phyloP scores from a whole-genome alignment of 2,329 filamentous ascomycete genomes.

The Dactylella cylindrospora region DNA sequence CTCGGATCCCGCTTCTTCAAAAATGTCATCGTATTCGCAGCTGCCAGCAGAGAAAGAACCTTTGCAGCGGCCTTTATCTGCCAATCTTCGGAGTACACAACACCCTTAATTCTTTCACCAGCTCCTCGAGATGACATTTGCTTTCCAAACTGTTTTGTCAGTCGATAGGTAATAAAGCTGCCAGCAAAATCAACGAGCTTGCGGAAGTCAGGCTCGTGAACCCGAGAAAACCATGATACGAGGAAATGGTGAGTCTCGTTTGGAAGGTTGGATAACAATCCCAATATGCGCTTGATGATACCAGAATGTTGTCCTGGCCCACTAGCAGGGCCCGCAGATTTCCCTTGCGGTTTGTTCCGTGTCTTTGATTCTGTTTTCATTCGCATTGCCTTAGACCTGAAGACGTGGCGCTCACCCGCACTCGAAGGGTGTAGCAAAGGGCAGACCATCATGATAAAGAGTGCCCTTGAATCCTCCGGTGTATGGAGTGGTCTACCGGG shows the following conservation, averaged over 20 bases:
- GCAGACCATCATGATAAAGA: conserved; percentile 76
- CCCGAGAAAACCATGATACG: conserved; percentile 74
- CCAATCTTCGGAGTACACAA: conserved; percentile 80
- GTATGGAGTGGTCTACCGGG: conserved; percentile 69
- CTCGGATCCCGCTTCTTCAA: conserved; percentile 20
- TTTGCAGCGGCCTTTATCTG: conserved; percentile 79
- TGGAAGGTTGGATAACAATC: conserved; percentile 73
- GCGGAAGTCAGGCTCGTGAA: conserved; percentile 68
- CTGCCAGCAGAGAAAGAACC: conserved; percentile 77
- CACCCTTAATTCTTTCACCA: conserved; percentile 55
- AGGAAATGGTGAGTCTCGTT: conserved; percentile 74
- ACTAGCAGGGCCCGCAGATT: conserved; percentile 47
- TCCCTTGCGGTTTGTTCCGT: conserved; percentile 49
- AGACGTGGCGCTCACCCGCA: conserved; percentile 23
- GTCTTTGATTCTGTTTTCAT: conserved; percentile 23
- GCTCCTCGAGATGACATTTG: conserved; percentile 49
- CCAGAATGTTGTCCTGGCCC: conserved; percentile 71
- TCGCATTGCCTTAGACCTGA: conserved; percentile 13
- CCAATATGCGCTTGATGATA: conserved; percentile 80
- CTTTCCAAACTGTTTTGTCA: conserved; percentile 68
- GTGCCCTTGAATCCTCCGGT: conserved; percentile 71
- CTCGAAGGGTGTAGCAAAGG: conserved; percentile 66
- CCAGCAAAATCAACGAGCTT: conserved; percentile 74
- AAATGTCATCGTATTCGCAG: conserved; percentile 67
- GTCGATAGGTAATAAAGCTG: conserved; percentile 77